Base-by-base conservation (phyloP, 2,329 filamentous ascomycete genomes). In the Pseudogymnoascus sp. region DNA sequence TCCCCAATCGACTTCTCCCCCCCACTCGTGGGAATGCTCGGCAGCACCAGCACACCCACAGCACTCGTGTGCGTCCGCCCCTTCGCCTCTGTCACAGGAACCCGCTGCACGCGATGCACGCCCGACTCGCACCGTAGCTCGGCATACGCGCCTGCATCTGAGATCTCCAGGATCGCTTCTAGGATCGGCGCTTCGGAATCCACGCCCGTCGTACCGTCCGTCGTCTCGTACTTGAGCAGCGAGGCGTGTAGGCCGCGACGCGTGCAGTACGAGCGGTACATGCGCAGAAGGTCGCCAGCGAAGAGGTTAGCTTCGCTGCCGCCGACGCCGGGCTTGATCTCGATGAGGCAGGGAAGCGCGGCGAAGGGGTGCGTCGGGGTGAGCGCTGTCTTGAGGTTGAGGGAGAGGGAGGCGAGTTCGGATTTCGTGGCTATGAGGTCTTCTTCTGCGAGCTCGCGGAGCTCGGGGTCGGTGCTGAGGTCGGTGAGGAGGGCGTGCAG, bases 31-130 rank as follows among this genome's bases (percentile, higher is more conserved):
- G 90, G 86, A 63, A 97, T 88, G 59, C 87, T 91, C 0, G 95
- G 95, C 31, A 99, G 80, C 1, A 99, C 92, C 82, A 96, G 89
- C 0, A 99, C 90, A 5, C 90, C 91, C 2, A 92, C 93, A 11
- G 93, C 93, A 72, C 90, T 95, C 10, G 95, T 99, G 75, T 99
- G 95, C 14, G 91, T 95, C 29, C 95, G 86, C 1, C 95, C 95
- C 73, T 91, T 93, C 68, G 82, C 90, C 74, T 99, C 95, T 0
- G 95, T 99, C 10, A 87, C 87, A 1, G 95, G 95, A 3, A 99
- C 88, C 26, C 95, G 86, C 79, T 99, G 95, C 0, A 99, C 95
- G 29, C 95, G 86, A 74, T 99, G 95, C 68, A 99, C 95, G 33
- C 95, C 95, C 2, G 93, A 91, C 76, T 99, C 95, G 69, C 88